phyloP scores from a whole-genome alignment of 495 filamentous ascomycete genomes.

The Neurospora discreta region DNA sequence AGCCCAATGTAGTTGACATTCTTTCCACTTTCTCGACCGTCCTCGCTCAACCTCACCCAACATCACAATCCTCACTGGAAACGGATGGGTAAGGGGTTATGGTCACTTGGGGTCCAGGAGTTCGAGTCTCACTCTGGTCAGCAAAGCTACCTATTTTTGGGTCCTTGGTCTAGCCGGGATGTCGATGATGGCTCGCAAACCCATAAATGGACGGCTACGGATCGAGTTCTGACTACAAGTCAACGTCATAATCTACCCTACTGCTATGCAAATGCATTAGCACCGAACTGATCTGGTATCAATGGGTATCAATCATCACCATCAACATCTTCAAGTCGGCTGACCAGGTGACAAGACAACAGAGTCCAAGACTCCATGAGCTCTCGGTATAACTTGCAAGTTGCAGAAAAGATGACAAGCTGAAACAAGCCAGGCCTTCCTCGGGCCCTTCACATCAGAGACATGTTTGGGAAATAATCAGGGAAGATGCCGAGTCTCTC shows the following conservation, averaged over 20 bases:
- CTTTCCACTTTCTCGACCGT: too few species aligned
- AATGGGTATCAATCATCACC: neutral
- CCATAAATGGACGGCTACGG: neutral
- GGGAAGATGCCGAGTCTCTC: neutral
- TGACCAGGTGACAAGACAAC: neutral
- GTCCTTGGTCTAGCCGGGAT: neutral
- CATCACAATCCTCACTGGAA: neutral
- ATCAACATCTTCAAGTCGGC: neutral
- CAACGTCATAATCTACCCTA: neutral
- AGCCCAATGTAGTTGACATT: too few species aligned
- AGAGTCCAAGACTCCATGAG: neutral
- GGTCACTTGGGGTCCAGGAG: neutral
- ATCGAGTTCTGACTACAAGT: neutral
- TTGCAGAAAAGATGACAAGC: neutral
- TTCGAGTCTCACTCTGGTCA: neutral
- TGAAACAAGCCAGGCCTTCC: neutral
- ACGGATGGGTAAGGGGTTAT: neutral
- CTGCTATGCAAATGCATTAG: neutral
- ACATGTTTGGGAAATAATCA: neutral
- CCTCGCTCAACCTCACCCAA: too few species aligned
- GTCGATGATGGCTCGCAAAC: neutral
- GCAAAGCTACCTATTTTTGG: neutral
- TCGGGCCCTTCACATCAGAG: neutral
- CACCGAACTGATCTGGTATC: neutral
- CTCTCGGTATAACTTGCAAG: neutral